phyloP scores from a whole-genome alignment of 2,329 filamentous ascomycete species.

The Phyllosticta citriasiana region DNA sequence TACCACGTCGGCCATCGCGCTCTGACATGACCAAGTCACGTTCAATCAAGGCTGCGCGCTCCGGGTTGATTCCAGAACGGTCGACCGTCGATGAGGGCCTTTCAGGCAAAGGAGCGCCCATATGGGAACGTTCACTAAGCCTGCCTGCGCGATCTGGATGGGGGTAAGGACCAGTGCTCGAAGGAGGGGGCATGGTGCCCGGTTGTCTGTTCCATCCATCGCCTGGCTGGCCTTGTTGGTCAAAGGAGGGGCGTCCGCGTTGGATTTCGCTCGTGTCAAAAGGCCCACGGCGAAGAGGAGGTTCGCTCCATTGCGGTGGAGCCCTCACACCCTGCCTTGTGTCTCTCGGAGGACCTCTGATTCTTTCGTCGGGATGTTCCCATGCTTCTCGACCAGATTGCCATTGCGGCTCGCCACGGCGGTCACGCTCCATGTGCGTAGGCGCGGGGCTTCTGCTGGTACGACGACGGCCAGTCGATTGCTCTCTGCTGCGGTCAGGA shows the following conservation, averaged over 20 bases:
- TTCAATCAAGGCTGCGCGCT: slow-evolving; percentile 33
- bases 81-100: background rate
- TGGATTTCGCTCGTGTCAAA: slow-evolving; percentile 3
- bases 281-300: background rate
- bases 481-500: slow-evolving; percentile 25
- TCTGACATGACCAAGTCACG: slow-evolving; percentile 16
- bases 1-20: slow-evolving; percentile 23
- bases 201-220: slow-evolving; percentile 6
- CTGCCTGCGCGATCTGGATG: slow-evolving; percentile 1
- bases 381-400: slow-evolving; percentile 18
- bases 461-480: slow-evolving; percentile 29
- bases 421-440: slow-evolving; percentile 18
- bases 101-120: background rate
- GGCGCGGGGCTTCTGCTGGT: slow-evolving; percentile 30
- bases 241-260: slow-evolving; percentile 19
- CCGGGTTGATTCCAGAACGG: slow-evolving; percentile 29
- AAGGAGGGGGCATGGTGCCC: slow-evolving; percentile 7
- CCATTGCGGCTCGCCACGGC: slow-evolving; percentile 22
- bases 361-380: slow-evolving; percentile 26
- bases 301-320: slow-evolving; percentile 5
- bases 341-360: slow-evolving; percentile 24
- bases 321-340: slow-evolving; percentile 13
- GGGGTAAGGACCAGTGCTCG: slow-evolving; percentile 3
- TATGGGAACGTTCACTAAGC: background rate
- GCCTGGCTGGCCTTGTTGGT: slow-evolving; percentile 19